phyloP scores from a whole-genome alignment of 176 grass and related monocot genomes.

The sorghum (Sorghum bicolor) region Sorghum_bicolor_NCBIv3 NC_012878.2:46995501-46996000 shows the following conservation, averaged over 20 bases:
- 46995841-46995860: conserved; percentile 72
- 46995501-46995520: background rate
- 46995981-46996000: conserved; percentile 15
- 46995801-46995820: conserved; percentile 83
- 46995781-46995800: conserved; percentile 79
- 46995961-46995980: background rate
- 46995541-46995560: background rate
- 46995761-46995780: conserved; percentile 92
- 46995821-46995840: conserved; percentile 78
- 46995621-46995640: background rate
- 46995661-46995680: background rate
- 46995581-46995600: conserved; percentile 14
- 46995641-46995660: background rate
- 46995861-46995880: conserved; percentile 78
- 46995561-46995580: conserved; percentile 11
- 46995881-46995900: conserved; percentile 28
- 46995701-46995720: background rate
- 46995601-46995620: conserved; percentile 2
- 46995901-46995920: background rate
- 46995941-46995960: conserved; percentile 5
- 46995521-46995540: background rate
- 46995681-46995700: background rate
- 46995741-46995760: background rate
- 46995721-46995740: background rate
- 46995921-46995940: background rate